Base-by-base conservation (phyloP, 78 protist genomes). In the Parvularia atlantis region DNA sequence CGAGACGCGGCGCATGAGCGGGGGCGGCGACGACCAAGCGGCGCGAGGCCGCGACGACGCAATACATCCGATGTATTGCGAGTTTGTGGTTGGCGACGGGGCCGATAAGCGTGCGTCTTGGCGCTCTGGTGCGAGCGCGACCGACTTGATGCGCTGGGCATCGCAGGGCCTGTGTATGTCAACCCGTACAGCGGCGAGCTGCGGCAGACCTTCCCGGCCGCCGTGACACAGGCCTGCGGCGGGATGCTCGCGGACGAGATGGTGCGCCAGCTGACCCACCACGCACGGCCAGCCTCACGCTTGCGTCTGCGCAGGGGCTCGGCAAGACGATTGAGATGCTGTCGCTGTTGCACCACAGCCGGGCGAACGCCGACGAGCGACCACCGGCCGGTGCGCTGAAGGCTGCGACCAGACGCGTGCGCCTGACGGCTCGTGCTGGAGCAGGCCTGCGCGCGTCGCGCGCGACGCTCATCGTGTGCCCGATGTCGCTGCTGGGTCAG, bases 261-360 rank as follows among this genome's bases (percentile, higher is more conserved):
- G 86, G 86, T 54, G 60, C 14, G 35, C n/a, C 16, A 50, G 20
- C 56, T 20, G 7, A 2, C n/a, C 30, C 30, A 11, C 26, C 6
- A 7, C 50, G 50, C 11, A 7, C 11, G 24, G 50, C 50, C 24
- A 44, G 24, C 11, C 11, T 22, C 11, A 13, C 11, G 58, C n/a
- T 84, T 0, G 60, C 70, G 64, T 72, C 60, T 65, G 81, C 70
- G 22, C 70, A 70, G 88, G 88, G 88, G 36, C 73, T 83, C 19
- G 88, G 88, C 24, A 83, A 83, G 69, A 77, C 88, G 7, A 66
- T 83, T 6, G 59, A 63, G 72, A 33, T 58, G 26, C 54, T 83
- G 24, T 57, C 77, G 14, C 67, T 77, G 41, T 58, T 68, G 11
- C 35, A 6, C 26, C 46, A n/a, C 63, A 14, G 28, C 56, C 56